Evolutionary conservation across 495 filamentous ascomycete species (phyloP).

Genomic region (Aspergillus sparsus): DNA sequence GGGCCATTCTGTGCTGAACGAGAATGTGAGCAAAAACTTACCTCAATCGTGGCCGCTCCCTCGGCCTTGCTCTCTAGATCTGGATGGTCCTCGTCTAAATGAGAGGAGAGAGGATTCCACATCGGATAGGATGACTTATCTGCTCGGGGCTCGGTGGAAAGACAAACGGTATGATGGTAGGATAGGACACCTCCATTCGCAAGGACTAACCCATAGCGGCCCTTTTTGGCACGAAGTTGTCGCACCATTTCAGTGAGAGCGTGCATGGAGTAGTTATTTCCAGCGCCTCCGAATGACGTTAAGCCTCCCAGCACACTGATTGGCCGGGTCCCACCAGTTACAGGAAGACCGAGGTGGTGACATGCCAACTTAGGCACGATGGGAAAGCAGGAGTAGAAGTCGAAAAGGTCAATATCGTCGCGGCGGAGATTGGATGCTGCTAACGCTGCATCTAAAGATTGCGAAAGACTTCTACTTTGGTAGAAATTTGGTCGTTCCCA

Average conservation of each 20-base stretch:
- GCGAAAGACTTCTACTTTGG: conserved; percentile 50
- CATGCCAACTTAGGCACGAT: conserved; percentile 61
- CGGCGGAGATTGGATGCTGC: conserved; percentile 34
- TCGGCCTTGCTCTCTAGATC: conserved; percentile 42
- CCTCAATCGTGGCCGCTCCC: conserved; percentile 52
- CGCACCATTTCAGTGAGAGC: conserved; percentile 49
- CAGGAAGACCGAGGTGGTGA: conserved; percentile 50
- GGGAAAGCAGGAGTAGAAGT: conserved; percentile 62
- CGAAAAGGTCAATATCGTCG: conserved; percentile 52
- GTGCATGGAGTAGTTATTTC: conserved; percentile 64
- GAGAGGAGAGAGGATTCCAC: conserved; percentile 29
- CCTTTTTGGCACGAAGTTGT: conserved; percentile 42
- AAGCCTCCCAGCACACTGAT: conserved; percentile 57
- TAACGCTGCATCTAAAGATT: conserved; percentile 50
- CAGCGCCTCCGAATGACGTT: conserved; percentile 60
- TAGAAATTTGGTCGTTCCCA: conserved; percentile 56
- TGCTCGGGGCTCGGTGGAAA: conserved; percentile 43
- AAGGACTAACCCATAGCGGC: conserved; percentile 49
- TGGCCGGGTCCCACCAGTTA: conserved; percentile 40
- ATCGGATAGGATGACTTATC: conserved; percentile 42
- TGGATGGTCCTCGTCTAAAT: conserved; percentile 27
- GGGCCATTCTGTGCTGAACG: too few relatives aligned
- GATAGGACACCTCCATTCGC: conserved; percentile 57
- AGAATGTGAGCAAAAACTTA: conserved; percentile 25
- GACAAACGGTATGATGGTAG: conserved; percentile 54